Conservation (phyloP, 306 rosid genomes). For the Cicer bijugum region DNA sequence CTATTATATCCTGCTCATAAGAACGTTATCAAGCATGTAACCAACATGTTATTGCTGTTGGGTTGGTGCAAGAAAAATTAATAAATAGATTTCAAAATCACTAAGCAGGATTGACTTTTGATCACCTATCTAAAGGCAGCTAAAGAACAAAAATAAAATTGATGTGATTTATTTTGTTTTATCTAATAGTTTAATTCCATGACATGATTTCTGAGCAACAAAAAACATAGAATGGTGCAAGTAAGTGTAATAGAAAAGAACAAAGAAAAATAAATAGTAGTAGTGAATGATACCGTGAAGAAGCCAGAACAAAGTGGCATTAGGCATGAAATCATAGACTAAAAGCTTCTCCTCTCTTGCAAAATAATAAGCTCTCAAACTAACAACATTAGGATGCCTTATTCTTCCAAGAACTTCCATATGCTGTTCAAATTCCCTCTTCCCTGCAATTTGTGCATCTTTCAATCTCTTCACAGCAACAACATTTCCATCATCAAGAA, state of each 20-base stretch:
- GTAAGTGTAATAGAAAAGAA: background rate
- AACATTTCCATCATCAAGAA: constrained; percentile 85
- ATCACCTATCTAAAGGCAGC: background rate
- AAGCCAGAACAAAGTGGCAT: constrained; percentile 89
- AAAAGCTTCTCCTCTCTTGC: constrained; percentile 86
- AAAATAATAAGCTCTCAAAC: constrained; percentile 83
- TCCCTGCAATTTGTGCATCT: constrained; percentile 81
- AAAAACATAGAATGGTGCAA: background rate
- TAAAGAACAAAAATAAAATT: constrained; percentile 22
- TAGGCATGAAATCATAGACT: constrained; percentile 94
- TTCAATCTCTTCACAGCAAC: constrained; percentile 93
- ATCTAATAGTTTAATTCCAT: background rate
- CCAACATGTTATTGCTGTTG: constrained; percentile 27
- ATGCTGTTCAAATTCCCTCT: constrained; percentile 88
- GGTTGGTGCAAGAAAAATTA: constrained; percentile 29
- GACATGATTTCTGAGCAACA: constrained; percentile 12
- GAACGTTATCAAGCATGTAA: constrained; percentile 2
- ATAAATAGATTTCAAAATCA: constrained; percentile 10
- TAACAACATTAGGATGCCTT: constrained; percentile 67
- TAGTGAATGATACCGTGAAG: constrained; percentile 70
- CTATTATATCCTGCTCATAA: background rate
- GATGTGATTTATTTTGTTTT: background rate
- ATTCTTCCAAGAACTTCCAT: constrained; percentile 83
- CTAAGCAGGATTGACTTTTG: constrained; percentile 24
- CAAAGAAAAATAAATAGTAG: background rate